Conservation (phyloP, 208 protist species). For the Trichomonas gallinae region DNA sequence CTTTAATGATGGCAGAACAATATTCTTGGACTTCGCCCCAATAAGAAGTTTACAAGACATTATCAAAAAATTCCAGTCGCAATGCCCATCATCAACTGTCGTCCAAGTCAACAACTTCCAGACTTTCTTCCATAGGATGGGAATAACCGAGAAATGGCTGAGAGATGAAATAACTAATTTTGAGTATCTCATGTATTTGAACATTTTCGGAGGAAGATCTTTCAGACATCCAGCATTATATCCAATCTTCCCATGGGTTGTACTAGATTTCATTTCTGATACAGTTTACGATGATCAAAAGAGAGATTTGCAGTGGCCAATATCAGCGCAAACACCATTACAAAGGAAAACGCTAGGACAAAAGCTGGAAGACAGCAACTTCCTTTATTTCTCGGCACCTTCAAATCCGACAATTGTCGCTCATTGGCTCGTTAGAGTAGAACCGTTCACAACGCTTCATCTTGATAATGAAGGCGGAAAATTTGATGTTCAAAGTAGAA, state of each 20-base stretch:
- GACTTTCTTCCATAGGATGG: background rate
- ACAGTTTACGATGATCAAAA: background rate
- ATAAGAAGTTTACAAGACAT: background rate
- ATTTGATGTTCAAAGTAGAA: background rate
- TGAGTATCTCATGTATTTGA: background rate
- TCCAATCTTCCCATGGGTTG: constrained; percentile 19
- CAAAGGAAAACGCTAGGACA: background rate
- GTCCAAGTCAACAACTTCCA: background rate
- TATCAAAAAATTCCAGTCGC: background rate
- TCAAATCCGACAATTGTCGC: constrained; percentile 19
- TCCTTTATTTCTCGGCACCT: background rate
- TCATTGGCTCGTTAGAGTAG: background rate
- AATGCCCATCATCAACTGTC: background rate
- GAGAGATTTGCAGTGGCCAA: background rate
- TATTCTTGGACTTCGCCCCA: background rate
- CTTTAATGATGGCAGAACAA: background rate
- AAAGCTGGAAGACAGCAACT: background rate
- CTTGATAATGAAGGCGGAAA: background rate
- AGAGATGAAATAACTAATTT: background rate
- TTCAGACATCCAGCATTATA: background rate
- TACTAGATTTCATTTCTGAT: background rate
- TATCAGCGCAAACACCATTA: background rate
- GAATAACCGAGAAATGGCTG: background rate
- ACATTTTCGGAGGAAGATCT: background rate
- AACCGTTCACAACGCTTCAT: background rate